These are phyloP conservation scores for Mrakia gelida DNA, from an alignment of 768 basidiomycete genomes.

Conservation along the genomic window DNA sequence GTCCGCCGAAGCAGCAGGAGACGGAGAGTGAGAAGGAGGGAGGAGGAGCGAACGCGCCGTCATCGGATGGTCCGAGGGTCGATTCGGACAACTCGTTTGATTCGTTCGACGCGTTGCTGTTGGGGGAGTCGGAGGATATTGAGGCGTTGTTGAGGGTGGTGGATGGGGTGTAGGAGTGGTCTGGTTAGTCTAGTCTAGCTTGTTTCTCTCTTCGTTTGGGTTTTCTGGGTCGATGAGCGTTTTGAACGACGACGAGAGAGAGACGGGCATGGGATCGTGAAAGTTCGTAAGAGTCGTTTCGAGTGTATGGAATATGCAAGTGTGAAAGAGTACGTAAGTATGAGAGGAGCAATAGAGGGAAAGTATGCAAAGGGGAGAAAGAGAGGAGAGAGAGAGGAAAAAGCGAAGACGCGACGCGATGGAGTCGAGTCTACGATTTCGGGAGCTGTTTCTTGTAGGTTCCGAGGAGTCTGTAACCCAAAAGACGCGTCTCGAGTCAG, in stretches of 20 bases:
- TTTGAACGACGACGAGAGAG: too few species aligned
- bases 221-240: too few species aligned
- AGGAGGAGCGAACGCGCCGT: neutral
- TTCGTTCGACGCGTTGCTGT: conserved; percentile 16
- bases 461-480: neutral
- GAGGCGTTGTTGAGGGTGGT: conserved; percentile 5
- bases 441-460: conserved; percentile 23
- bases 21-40: neutral
- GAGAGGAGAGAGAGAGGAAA: neutral
- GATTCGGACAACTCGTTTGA: conserved; percentile 8
- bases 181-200: too few species aligned
- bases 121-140: neutral
- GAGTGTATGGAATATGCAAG: neutral
- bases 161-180: neutral
- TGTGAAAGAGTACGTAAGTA: too few species aligned
- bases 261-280: neutral
- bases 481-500: neutral
- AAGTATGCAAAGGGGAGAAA: neutral
- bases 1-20: neutral
- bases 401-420: neutral
- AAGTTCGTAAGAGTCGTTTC: neutral
- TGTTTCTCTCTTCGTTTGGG: too few species aligned
- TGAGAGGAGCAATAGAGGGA: neutral
- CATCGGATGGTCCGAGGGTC: conserved; percentile 6
- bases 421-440: neutral